These are phyloP conservation scores for Achaetomiella virescens DNA, from an alignment of 495 filamentous ascomycete genomes.

Conservation along the genomic window DNA sequence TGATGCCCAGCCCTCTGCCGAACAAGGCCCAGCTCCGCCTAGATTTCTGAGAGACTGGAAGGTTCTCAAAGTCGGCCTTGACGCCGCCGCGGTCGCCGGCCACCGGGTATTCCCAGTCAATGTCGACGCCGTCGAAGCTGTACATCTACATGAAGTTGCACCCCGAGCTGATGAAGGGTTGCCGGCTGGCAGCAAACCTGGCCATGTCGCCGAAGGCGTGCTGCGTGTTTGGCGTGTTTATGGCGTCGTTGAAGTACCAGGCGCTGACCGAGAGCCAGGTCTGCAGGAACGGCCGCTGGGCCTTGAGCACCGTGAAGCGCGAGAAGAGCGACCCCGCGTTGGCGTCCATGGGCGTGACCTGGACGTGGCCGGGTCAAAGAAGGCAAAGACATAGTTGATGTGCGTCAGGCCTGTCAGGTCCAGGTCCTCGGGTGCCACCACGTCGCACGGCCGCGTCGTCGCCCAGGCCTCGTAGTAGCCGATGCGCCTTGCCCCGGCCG, in stretches of 20 bases:
- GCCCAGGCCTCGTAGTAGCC: constrained; percentile 18
- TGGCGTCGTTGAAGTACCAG: constrained; percentile 38
- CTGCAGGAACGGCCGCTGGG: constrained; percentile 16
- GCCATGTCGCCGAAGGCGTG: constrained; percentile 19
- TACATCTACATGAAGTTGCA: constrained; percentile 10
- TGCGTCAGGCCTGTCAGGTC: constrained; percentile 13
- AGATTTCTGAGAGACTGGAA: no score
- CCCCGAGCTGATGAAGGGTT: constrained; percentile 18
- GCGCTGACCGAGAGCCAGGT: constrained; percentile 39
- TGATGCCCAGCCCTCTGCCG: no score
- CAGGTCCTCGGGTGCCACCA: constrained; percentile 8
- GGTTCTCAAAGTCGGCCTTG: no score
- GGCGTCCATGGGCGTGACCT: constrained; percentile 12
- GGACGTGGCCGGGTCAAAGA: constrained; percentile 13
- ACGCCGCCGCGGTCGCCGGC: constrained; percentile 36
- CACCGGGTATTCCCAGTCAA: constrained; percentile 52
- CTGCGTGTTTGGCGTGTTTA: background rate
- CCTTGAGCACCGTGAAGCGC: constrained; percentile 26
- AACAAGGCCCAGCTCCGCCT: constrained; percentile 13
- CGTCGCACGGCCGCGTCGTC: background rate
- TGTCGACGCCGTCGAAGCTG: constrained; percentile 42
- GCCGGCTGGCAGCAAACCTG: constrained; percentile 10
- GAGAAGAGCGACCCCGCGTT: background rate
- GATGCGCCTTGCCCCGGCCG: no score
- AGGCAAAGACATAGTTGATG: constrained; percentile 28